phyloP scores from a whole-genome alignment of 345 rosid species.

The Dovyalis caffra region DNA sequence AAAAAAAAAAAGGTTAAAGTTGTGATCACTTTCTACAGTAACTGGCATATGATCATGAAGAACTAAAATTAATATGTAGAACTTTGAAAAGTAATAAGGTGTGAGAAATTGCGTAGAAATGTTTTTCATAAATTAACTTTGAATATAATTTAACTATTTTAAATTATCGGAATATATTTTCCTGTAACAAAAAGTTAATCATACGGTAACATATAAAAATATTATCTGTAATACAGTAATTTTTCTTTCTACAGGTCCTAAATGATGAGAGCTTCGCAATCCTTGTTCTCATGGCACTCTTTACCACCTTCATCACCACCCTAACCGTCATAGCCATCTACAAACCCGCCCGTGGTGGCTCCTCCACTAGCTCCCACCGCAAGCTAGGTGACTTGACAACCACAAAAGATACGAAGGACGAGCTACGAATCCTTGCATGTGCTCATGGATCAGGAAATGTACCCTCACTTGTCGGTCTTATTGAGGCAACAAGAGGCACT shows the following conservation, averaged over 20 bases:
- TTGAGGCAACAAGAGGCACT: conserved; percentile 22
- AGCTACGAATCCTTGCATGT: conserved; percentile 38
- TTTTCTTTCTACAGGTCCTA: conserved; percentile 27
- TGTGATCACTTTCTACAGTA: too few relatives aligned
- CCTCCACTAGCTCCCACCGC: not conserved
- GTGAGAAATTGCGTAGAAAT: too few relatives aligned
- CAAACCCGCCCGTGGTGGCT: conserved; percentile 21
- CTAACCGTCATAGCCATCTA: conserved; percentile 37
- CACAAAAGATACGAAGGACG: not conserved
- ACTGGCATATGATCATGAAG: too few relatives aligned
- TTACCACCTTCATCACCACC: conserved; percentile 43
- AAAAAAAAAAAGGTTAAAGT: too few relatives aligned
- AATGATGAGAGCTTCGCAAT: conserved; percentile 46
- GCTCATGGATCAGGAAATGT: conserved; percentile 27
- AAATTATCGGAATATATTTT: too few relatives aligned
- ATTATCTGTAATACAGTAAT: not conserved
- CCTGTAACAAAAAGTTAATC: too few relatives aligned
- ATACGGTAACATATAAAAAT: too few relatives aligned
- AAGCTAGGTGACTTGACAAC: not conserved
- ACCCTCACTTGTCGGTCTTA: conserved; percentile 32
- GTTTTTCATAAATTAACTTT: too few relatives aligned
- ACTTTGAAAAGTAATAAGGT: too few relatives aligned
- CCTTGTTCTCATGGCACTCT: conserved; percentile 44
- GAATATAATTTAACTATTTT: too few relatives aligned
- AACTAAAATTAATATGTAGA: too few relatives aligned